Evolutionary conservation across 208 protist genomes (phyloP), one percentile per base, ranked within the genome.

Genomic region (Naegleria lovaniensis): DNA sequence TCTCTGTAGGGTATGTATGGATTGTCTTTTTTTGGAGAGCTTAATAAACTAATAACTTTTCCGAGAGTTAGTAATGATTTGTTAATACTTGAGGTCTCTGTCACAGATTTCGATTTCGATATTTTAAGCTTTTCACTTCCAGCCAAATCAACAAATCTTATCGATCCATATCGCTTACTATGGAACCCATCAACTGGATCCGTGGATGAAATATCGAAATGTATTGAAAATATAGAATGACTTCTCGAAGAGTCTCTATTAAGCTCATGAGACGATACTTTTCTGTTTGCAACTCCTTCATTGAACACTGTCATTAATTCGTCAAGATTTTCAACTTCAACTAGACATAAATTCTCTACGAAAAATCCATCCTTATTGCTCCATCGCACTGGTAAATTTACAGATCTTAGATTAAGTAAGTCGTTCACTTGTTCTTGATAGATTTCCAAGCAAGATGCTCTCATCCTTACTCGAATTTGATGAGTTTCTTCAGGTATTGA

Each of bases 201-300:
- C 36, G 51, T 7, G 85, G 97, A 94, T 15, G 92, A 94, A 92
- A 94, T 96, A 85, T 97, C 94, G 29, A 97, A 91, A 48, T 94
- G 91, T 91, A 98, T 93, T 41, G 96, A 96, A 91, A 98, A 98
- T 87, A 98, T 93, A 38, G 95, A 97, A 93, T 98, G 96, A 7
- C 95, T 97, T 91, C 96, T 94, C 43, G 93, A 96, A 92, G 95
- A 98, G 91, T 97, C 94, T 16, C 93, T 90, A 93, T 98, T 98
- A 40, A 98, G 93, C 59, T 96, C 95, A 16, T 96, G 98, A 41
- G 93, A 94, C 19, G 95, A 94, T 36, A 94, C 94, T 41, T 96
- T 95, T 40, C 96, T 93, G 13, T 96, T 94, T 86, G 96, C 94
- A n/a, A 94, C 96, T 43, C 96, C 97, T 88, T 97, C 95, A 91